A percentile compares a stretch with the other conserved stretches of the same genome.
These are phyloP conservation scores for Boletellus deceptivus DNA, from an alignment of 1,284 basidiomycete genomes.

Conservation along the genomic window DNA sequence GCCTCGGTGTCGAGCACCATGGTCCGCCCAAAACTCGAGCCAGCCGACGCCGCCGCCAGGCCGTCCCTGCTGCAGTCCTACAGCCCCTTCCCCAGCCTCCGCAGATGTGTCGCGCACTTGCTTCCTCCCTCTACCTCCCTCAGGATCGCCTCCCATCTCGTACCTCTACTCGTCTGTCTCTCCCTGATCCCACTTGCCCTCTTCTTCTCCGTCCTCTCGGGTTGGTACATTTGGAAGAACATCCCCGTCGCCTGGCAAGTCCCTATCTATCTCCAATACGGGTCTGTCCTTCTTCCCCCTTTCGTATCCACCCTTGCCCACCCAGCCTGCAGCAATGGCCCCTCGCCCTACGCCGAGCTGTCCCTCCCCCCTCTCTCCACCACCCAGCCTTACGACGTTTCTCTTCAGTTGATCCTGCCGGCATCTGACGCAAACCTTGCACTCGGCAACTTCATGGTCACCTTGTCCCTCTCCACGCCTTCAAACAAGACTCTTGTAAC, in stretches of 20 bases:
- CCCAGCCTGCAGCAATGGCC: constrained; percentile 50
- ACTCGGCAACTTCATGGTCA: constrained; percentile 80
- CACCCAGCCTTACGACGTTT: constrained; percentile 69
- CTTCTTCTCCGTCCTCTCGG: constrained; percentile 59
- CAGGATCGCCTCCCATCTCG: constrained; percentile 49
- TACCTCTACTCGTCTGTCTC: constrained; percentile 59
- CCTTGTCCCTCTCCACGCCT: constrained; percentile 52
- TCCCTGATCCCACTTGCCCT: constrained; percentile 61
- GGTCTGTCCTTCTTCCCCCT: constrained; percentile 45
- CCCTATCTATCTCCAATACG: constrained; percentile 70
- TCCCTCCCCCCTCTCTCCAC: constrained; percentile 49
- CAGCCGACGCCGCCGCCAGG: constrained; percentile 7
- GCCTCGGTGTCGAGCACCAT: constrained; percentile 17
- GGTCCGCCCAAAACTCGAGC: constrained; percentile 30
- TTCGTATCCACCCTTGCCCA: constrained; percentile 2
- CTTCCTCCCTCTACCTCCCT: constrained; percentile 49
- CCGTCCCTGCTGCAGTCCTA: background rate
- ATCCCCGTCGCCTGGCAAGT: constrained; percentile 66
- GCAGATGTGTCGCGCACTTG: constrained; percentile 13
- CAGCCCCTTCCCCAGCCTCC: constrained; percentile 2
- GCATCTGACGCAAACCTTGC: constrained; percentile 62
- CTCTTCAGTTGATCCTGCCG: constrained; percentile 64
- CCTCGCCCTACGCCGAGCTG: constrained; percentile 57
- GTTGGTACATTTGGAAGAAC: constrained; percentile 68
- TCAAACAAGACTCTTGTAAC: constrained; percentile 60